phyloP scores from a whole-genome alignment of 2,329 filamentous ascomycete genomes.

The Botryotinia convoluta region DNA sequence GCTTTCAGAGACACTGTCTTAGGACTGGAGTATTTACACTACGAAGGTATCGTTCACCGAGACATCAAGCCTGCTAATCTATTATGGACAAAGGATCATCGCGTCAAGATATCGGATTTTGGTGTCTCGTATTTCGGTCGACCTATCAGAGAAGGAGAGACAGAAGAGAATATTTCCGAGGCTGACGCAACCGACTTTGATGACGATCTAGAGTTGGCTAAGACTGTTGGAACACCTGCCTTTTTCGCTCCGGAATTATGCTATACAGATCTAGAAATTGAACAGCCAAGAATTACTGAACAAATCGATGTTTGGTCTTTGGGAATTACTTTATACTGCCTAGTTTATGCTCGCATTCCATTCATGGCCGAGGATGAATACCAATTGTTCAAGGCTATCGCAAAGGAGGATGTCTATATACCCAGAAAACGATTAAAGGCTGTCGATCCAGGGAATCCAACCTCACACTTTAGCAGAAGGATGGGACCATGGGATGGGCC shows the following conservation, averaged over 20 bases:
- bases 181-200: constrained; percentile 85
- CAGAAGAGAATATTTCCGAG: constrained; percentile 70
- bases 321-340: constrained; percentile 91
- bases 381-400: constrained; percentile 87
- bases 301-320: constrained; percentile 98
- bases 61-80: constrained; percentile 91
- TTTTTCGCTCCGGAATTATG: constrained; percentile 98
- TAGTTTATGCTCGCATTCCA: constrained; percentile 89
- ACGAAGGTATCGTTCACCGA: constrained; percentile 78
- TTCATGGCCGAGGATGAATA: constrained; percentile 91
- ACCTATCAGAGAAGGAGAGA: constrained; percentile 78
- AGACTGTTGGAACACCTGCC: constrained; percentile 94
- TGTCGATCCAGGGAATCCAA: constrained; percentile 58
- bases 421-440: constrained; percentile 79
- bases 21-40: constrained; percentile 89
- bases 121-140: constrained; percentile 96
- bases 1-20: constrained; percentile 92
- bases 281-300: constrained; percentile 77
- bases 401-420: constrained; percentile 88
- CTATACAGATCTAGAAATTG: constrained; percentile 72
- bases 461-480: constrained; percentile 55
- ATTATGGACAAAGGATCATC: constrained; percentile 77
- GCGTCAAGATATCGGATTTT: constrained; percentile 98
- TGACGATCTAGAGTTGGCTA: constrained; percentile 92
- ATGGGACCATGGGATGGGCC: constrained; percentile 49